Conservation (phyloP, 202 grass and related monocot species). For the Setaria italica region DNA sequence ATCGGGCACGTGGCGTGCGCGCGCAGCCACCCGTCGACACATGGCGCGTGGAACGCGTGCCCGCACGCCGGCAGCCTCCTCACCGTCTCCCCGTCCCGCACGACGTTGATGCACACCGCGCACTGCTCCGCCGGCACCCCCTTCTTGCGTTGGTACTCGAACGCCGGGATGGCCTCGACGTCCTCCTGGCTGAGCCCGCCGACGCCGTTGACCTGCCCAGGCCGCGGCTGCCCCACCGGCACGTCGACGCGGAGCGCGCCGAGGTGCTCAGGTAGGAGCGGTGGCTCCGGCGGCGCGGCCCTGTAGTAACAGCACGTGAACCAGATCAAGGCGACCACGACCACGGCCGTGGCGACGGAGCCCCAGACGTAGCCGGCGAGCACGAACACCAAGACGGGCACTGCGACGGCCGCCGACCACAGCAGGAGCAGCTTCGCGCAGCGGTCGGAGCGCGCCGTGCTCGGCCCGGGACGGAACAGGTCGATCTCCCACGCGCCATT, state of each 20-base stretch:
- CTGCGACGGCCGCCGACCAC: neutral
- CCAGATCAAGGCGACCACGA: conserved; percentile 13
- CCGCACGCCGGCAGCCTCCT: conserved; percentile 57
- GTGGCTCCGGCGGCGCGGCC: neutral
- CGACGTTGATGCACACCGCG: conserved; percentile 34
- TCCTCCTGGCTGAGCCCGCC: conserved; percentile 26
- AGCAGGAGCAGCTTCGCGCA: conserved; percentile 28
- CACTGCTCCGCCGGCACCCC: conserved; percentile 3
- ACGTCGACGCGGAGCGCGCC: neutral
- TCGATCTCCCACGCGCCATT: conserved; percentile 38
- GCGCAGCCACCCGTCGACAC: conserved; percentile 65
- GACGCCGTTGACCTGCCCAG: neutral
- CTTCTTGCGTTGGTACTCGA: neutral
- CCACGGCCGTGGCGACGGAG: conserved; percentile 34
- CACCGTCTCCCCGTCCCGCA: conserved; percentile 10
- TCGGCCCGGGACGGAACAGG: neutral
- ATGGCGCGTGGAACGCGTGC: conserved; percentile 64
- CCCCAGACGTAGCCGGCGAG: conserved; percentile 37
- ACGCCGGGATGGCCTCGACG: conserved; percentile 39
- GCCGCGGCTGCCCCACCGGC: neutral
- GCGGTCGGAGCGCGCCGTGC: neutral
- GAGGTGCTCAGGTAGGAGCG: neutral
- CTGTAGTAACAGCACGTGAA: conserved; percentile 33
- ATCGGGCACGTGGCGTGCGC: conserved; percentile 61
- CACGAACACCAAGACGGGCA: conserved; percentile 31